These are phyloP conservation scores for Sarcodon aspratus DNA, from an alignment of 768 basidiomycete species.

Conservation along the genomic window DNA sequence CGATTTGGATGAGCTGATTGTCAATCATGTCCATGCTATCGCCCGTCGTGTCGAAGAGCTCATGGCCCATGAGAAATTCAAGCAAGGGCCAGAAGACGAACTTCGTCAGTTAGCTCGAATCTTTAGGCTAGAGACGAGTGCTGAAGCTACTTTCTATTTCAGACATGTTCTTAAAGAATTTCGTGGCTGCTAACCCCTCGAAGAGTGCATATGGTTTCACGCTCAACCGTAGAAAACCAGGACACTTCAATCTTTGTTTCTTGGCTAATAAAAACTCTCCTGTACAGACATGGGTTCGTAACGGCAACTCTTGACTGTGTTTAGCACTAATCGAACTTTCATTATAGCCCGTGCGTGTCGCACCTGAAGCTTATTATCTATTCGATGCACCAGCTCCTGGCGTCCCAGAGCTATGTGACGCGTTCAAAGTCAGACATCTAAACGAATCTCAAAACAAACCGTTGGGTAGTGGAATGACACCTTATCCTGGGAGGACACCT, in stretches of 20 bases:
- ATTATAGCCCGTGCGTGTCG: slow-evolving; percentile 69
- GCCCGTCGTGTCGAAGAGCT: slow-evolving; percentile 88
- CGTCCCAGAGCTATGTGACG: slow-evolving; percentile 89
- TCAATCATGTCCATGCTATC: slow-evolving; percentile 93
- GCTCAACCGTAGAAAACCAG: slow-evolving; percentile 79
- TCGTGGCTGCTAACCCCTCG: slow-evolving; percentile 85
- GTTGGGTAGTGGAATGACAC: slow-evolving; percentile 62
- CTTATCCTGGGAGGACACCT: slow-evolving; percentile 74
- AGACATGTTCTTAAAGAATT: slow-evolving; percentile 86
- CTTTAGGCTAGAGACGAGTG: neutral
- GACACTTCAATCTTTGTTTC: slow-evolving; percentile 91
- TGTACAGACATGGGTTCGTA: slow-evolving; percentile 84
- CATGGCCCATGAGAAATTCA: slow-evolving; percentile 93
- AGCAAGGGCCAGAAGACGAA: slow-evolving; percentile 77
- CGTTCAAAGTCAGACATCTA: slow-evolving; percentile 87
- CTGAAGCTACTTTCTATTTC: neutral
- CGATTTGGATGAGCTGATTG: slow-evolving; percentile 94
- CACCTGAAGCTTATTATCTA: slow-evolving; percentile 82
- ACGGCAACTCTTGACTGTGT: neutral
- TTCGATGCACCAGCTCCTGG: slow-evolving; percentile 86
- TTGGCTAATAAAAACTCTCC: slow-evolving; percentile 83
- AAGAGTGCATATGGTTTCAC: slow-evolving; percentile 96
- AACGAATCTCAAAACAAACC: slow-evolving; percentile 57
- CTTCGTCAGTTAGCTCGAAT: slow-evolving; percentile 54
- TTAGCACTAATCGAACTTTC: slow-evolving; percentile 1